phyloP scores from a whole-genome alignment of 768 basidiomycete species.

The Tephrocybe sp. region DNA sequence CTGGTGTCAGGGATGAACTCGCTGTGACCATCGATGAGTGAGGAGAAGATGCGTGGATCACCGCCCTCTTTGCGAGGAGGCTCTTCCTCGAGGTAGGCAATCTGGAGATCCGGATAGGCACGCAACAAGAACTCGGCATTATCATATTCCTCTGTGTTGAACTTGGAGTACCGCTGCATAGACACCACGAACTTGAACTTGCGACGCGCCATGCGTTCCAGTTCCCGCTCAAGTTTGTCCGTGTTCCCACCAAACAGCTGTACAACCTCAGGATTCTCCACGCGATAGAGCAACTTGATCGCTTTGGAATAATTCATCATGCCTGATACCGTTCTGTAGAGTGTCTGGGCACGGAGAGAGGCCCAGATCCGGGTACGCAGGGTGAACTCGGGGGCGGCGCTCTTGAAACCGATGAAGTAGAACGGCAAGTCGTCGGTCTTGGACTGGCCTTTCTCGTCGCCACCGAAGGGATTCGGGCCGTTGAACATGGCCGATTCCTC shows the following conservation, averaged over 20 bases:
- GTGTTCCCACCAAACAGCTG: conserved; percentile 98
- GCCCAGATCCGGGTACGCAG: conserved; percentile 99
- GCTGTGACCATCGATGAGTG: conserved; percentile 96
- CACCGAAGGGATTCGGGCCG: conserved; percentile 67
- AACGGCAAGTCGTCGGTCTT: conserved; percentile 94
- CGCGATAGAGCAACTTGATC: conserved; percentile 98
- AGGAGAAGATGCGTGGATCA: conserved; percentile 93
- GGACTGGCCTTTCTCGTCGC: conserved; percentile 77
- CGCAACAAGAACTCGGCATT: conserved; percentile 97
- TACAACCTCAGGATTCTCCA: conserved; percentile 99
- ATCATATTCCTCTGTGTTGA: conserved; percentile 99
- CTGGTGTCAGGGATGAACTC: conserved; percentile 91
- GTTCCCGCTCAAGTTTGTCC: conserved; percentile 92
- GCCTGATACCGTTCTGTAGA: conserved; percentile 97
- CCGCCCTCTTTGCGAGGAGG: conserved; percentile 91
- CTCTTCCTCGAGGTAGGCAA: conserved; percentile 98
- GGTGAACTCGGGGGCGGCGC: conserved; percentile 96
- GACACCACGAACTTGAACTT: conserved; percentile 99
- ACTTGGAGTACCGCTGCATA: conserved; percentile 99
- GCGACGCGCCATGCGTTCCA: conserved; percentile 95
- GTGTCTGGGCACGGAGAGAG: conserved; percentile 95
- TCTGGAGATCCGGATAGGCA: conserved; percentile 97
- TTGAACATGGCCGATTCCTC: conserved; percentile 91
- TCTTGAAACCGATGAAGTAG: conserved; percentile 99
- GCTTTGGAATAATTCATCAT: conserved; percentile 99